These are phyloP conservation scores for Plantago ovata DNA, from an alignment of 257 asterid species.

Conservation along the genomic window DNA sequence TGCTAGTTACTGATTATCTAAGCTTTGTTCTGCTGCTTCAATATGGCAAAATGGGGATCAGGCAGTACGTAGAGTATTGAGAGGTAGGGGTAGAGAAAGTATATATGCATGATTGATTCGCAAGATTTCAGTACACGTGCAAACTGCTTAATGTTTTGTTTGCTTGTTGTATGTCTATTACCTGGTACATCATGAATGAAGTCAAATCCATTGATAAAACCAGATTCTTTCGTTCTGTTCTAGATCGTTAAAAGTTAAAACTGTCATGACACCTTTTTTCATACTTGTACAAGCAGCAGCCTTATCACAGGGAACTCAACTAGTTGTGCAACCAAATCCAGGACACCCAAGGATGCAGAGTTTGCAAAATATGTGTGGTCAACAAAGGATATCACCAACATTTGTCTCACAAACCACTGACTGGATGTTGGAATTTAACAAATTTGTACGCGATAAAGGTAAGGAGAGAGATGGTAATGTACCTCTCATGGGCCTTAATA, in stretches of 20 bases:
- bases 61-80: neutral
- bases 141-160: neutral
- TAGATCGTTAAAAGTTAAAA: neutral
- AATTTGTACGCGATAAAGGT: constrained; percentile 36
- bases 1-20: too few species aligned
- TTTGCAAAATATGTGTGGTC: constrained; percentile 41
- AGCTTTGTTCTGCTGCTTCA: too few species aligned
- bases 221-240: neutral
- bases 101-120: neutral
- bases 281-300: constrained; percentile 29
- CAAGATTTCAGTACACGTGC: neutral
- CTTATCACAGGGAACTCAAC: constrained; percentile 23
- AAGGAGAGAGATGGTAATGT: constrained; percentile 65
- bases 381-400: constrained; percentile 28
- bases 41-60: neutral
- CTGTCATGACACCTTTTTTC: constrained; percentile 13
- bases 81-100: neutral
- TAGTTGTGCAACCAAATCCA: constrained; percentile 39
- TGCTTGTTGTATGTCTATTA: too few species aligned
- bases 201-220: neutral
- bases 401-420: too few species aligned
- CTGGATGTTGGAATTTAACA: constrained; percentile 20
- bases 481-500: constrained; percentile 57
- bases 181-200: neutral
- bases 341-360: constrained; percentile 42